Conservation (phyloP, 257 asterid species). For the Nicotiana tabacum region DNA sequence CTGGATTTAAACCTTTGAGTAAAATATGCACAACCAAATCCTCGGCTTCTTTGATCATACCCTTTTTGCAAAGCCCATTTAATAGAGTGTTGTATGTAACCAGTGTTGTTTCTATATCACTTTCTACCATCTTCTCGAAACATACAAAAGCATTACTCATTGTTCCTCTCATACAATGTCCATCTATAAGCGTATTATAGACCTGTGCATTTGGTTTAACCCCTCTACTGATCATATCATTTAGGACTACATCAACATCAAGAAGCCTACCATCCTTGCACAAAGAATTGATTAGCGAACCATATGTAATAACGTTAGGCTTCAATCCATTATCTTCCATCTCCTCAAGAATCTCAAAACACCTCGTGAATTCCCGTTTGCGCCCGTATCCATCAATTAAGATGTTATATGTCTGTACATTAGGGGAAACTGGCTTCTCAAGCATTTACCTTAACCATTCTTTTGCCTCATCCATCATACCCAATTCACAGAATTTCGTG, state of each 20-base stretch:
- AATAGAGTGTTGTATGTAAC: conserved; percentile 68
- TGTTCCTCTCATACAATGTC: conserved; percentile 47
- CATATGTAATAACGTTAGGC: conserved; percentile 58
- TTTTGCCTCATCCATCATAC: conserved; percentile 55
- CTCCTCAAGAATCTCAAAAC: conserved; percentile 66
- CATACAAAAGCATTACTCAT: conserved; percentile 37
- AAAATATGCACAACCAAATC: conserved; percentile 38
- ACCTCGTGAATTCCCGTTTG: conserved; percentile 42
- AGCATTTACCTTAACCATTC: conserved; percentile 56
- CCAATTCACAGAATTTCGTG: conserved; percentile 38
- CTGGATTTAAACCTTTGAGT: conserved; percentile 52
- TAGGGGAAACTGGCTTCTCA: conserved; percentile 46
- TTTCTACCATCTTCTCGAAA: conserved; percentile 46
- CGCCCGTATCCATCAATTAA: conserved; percentile 59
- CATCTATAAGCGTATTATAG: conserved; percentile 63
- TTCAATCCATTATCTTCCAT: conserved; percentile 52
- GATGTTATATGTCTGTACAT: conserved; percentile 63
- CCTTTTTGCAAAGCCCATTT: conserved; percentile 56
- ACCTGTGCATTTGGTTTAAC: conserved; percentile 58
- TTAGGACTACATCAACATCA: conserved; percentile 54
- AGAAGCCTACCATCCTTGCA: conserved; percentile 59
- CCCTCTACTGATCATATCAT: conserved; percentile 57
- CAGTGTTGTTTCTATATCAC: conserved; percentile 40
- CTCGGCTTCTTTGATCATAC: conserved; percentile 57
- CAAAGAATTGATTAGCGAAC: conserved; percentile 61